Evolutionary conservation across 345 rosid genomes (phyloP).

Genomic region (Rubroshorea leprosula): DNA sequence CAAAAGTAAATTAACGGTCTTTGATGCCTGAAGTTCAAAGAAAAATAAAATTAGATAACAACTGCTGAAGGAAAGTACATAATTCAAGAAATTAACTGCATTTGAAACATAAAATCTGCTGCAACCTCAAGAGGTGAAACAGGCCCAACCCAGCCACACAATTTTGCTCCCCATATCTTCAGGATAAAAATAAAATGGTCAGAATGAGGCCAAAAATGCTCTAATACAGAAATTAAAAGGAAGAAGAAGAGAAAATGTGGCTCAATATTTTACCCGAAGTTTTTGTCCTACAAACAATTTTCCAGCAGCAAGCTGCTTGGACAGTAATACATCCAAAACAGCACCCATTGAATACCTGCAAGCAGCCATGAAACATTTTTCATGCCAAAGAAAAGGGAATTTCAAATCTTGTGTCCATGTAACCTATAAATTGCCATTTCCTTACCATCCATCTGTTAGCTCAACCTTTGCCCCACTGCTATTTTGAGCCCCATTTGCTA

Average conservation of each 20-base stretch:
- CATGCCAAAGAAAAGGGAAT: conserved; percentile 14
- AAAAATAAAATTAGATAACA: conserved; percentile 12
- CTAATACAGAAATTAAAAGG: conserved; percentile 7
- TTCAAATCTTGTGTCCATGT: background rate
- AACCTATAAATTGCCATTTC: conserved; percentile 16
- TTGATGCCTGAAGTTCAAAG: conserved; percentile 54
- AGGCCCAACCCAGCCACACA: conserved; percentile 80
- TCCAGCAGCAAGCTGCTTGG: conserved; percentile 58
- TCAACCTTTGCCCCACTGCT: conserved; percentile 46
- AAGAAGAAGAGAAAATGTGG: conserved; percentile 12
- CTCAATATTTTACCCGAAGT: conserved; percentile 52
- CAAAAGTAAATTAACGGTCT: conserved; percentile 47
- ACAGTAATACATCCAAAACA: conserved; percentile 54
- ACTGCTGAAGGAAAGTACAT: conserved; percentile 15
- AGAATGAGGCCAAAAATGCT: conserved; percentile 10
- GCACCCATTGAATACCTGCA: conserved; percentile 79
- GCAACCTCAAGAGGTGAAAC: conserved; percentile 87
- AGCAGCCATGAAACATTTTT: conserved; percentile 6
- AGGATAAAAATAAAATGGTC: conserved; percentile 25
- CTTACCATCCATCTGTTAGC: conserved; percentile 95
- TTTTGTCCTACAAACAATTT: conserved; percentile 87
- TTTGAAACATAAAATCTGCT: conserved; percentile 18
- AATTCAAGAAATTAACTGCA: conserved; percentile 14
- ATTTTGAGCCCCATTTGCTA: conserved; percentile 29
- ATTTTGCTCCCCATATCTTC: conserved; percentile 84